Percentiles rank a stretch among this genome's conserved stretches.
These are phyloP conservation scores for Cylindrodendrum hubeiense DNA, from an alignment of 2,329 filamentous ascomycete species.

Conservation along the genomic window DNA sequence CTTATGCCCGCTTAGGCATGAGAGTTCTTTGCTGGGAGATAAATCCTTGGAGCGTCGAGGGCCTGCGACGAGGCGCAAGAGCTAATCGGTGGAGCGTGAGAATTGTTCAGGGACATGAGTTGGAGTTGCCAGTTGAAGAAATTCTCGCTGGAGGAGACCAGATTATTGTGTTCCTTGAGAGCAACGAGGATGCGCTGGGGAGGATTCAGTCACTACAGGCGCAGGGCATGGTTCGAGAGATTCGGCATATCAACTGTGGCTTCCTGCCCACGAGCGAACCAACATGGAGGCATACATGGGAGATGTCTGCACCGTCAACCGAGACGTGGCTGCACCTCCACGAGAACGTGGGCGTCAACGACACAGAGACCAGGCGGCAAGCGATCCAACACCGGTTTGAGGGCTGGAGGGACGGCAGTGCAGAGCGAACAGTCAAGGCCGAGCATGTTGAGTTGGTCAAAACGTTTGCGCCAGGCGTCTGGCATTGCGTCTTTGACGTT, in stretches of 20 bases:
- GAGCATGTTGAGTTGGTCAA: slow-evolving; percentile 75
- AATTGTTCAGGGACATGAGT: slow-evolving; percentile 61
- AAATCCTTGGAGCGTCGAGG: slow-evolving; percentile 90
- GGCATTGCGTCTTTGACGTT: slow-evolving; percentile 79
- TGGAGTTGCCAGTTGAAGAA: slow-evolving; percentile 53
- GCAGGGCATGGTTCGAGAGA: slow-evolving; percentile 49
- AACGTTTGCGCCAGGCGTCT: slow-evolving; percentile 76
- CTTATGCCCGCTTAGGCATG: slow-evolving; percentile 79
- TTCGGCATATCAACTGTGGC: slow-evolving; percentile 74
- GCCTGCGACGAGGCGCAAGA: slow-evolving; percentile 79
- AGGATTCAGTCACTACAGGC: slow-evolving; percentile 54
- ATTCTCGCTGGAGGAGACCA: slow-evolving; percentile 59
- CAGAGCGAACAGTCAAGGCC: slow-evolving; percentile 50
- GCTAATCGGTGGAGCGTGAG: slow-evolving; percentile 75
- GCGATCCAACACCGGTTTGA: slow-evolving; percentile 64
- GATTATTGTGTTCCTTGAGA: slow-evolving; percentile 77
- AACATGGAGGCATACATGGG: slow-evolving; percentile 66
- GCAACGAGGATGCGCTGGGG: slow-evolving; percentile 68
- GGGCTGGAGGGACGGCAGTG: slow-evolving; percentile 45
- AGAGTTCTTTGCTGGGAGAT: slow-evolving; percentile 89
- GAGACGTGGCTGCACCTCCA: slow-evolving; percentile 74
- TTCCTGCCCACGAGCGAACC: slow-evolving; percentile 69
- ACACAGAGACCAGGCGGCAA: slow-evolving; percentile 59
- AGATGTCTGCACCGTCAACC: slow-evolving; percentile 52
- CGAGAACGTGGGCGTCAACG: slow-evolving; percentile 71